These are phyloP conservation scores for Peribolospora kevripleyi DNA, from an alignment of 768 basidiomycete genomes.

Conservation along the genomic window DNA sequence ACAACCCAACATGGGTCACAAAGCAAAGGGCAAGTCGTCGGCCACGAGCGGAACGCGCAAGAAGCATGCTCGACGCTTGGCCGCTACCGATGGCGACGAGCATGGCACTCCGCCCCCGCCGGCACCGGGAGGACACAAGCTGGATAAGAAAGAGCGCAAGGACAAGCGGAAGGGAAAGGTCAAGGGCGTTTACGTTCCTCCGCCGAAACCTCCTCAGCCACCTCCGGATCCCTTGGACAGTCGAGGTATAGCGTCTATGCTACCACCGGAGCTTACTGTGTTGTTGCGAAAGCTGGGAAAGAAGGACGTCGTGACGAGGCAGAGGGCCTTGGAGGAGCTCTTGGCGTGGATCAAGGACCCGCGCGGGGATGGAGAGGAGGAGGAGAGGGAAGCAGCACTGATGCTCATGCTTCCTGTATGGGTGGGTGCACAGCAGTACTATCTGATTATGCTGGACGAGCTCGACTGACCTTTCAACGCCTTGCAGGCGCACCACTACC, in stretches of 20 bases:
- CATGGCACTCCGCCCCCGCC: slow-evolving; percentile 7
- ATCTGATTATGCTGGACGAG: background rate
- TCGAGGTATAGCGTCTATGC: slow-evolving; percentile 8
- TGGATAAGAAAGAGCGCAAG: slow-evolving; percentile 8
- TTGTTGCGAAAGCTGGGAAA: slow-evolving; percentile 59
- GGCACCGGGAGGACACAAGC: slow-evolving; percentile 19
- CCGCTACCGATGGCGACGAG: slow-evolving; percentile 4
- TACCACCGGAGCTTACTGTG: slow-evolving; percentile 47
- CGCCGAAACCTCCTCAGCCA: slow-evolving; percentile 29
- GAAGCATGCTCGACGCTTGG: slow-evolving; percentile 42
- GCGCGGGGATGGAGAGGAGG: slow-evolving; percentile 18
- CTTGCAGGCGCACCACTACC: slow-evolving; percentile 56
- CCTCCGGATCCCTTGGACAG: slow-evolving; percentile 4
- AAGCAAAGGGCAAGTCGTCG: slow-evolving; percentile 36
- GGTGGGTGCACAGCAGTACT: slow-evolving; percentile 30
- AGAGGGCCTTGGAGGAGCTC: slow-evolving; percentile 65
- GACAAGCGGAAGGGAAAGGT: slow-evolving; percentile 28
- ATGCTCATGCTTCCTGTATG: slow-evolving; percentile 63
- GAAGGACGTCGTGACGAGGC: slow-evolving; percentile 67
- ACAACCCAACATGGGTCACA: background rate
- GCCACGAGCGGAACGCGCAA: slow-evolving; percentile 69
- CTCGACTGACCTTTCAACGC: background rate
- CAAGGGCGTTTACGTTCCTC: slow-evolving; percentile 54
- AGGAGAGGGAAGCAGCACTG: slow-evolving; percentile 25
- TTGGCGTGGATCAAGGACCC: slow-evolving; percentile 41